Evolutionary conservation across 768 basidiomycete species (phyloP), one percentile per base, ranked within the genome.

Genomic region (Phylloporus arenicola): DNA sequence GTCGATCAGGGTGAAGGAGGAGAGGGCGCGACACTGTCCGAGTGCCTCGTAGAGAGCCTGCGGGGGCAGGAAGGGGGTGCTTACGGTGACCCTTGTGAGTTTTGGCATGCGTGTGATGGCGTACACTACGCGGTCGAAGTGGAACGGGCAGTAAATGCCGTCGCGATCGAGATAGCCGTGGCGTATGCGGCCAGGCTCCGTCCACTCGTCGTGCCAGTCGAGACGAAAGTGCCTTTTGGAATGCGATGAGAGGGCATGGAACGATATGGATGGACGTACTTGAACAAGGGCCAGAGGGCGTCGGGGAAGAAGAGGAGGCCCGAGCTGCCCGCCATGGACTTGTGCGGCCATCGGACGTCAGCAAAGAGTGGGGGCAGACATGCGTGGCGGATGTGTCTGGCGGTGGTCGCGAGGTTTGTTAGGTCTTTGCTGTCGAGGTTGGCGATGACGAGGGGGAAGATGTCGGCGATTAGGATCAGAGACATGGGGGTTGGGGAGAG

Each of bases 171-270:
- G 51, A 20, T 56, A 55, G 24, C 68, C 68, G 22, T 65, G 42
- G 46, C 68, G 68, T 19, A 69, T 56, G n/a, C 68, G 68, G 19
- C 57, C 62, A 1, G 68, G 69, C 29, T 69, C 68, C 27, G 68
- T 68, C 68, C 68, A 69, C 42, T 69, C 68, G 50, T 70, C 69
- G 35, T 66, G 68, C 68, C 68, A 69, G 31, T 68, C 56, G 30
- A 69, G 60, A 16, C 55, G 60, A 10, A 69, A 65, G 38, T 70
- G 65, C 47, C 68, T 69, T 16, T 19, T 1, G 37, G 27, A 19
- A 0, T 10, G 38, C 2, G 47, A 55, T 58, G 6, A 54, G 52
- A 1, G 17, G 0, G 4, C 19, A n/a, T 4, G 22, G 27, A 33
- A 0, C 0, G 2, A 30, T 16, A 29, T 24, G 6, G 22, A 24